Evolutionary conservation across 2,329 filamentous ascomycete species (phyloP).

Genomic region (Xylariales sp.): DNA sequence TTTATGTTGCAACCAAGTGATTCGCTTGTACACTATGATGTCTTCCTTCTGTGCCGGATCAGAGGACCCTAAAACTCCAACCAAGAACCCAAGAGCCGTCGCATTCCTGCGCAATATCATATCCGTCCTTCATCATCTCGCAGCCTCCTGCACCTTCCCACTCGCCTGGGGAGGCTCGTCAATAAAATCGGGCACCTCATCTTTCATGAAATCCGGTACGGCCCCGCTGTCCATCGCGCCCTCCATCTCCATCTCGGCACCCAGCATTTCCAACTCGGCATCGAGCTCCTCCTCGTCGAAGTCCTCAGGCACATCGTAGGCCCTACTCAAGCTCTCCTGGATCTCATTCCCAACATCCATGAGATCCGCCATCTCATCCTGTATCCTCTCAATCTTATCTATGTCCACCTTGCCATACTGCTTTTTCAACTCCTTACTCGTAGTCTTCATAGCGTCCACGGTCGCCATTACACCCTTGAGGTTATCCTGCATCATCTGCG

Average conservation of each 20-base stretch:
- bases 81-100: slow-evolving; percentile 7
- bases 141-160: slow-evolving; percentile 79
- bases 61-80: too few species aligned
- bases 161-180: slow-evolving; percentile 77
- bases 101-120: too few species aligned
- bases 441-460: slow-evolving; percentile 95
- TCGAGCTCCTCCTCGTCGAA: slow-evolving; percentile 96
- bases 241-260: slow-evolving; percentile 90
- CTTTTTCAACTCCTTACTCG: slow-evolving; percentile 84
- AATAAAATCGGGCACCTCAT: slow-evolving; percentile 78
- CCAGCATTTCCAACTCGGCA: slow-evolving; percentile 90
- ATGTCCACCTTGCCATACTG: slow-evolving; percentile 98
- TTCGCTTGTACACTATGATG: too few species aligned
- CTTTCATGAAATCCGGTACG: slow-evolving; percentile 59
- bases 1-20: too few species aligned
- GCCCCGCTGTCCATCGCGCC: slow-evolving; percentile 52
- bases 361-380: slow-evolving; percentile 98
- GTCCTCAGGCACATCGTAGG: slow-evolving; percentile 94
- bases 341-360: slow-evolving; percentile 99
- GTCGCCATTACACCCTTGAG: slow-evolving; percentile 98
- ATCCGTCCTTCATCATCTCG: slow-evolving; percentile 34
- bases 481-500: slow-evolving; percentile 97
- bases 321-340: slow-evolving; percentile 84
- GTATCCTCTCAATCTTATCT: slow-evolving; percentile 93
- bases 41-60: too few species aligned